These are phyloP conservation scores for Saturnispora galanensis DNA, from an alignment of 805 yeast species.

Conservation along the genomic window DNA sequence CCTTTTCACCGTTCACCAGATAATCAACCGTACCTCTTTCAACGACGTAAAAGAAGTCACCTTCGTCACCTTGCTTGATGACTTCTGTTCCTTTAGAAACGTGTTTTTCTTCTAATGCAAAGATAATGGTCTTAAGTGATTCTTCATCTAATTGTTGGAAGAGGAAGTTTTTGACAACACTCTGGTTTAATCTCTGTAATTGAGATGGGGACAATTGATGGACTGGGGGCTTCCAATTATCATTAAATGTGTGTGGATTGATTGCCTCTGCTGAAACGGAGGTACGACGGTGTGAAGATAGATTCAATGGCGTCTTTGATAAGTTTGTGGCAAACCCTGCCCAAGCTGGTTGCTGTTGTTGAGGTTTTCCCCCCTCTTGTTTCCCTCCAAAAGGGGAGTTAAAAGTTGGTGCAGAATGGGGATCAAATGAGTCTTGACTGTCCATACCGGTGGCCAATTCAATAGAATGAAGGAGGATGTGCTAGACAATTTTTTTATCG, in stretches of 20 bases:
- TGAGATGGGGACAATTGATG: constrained; percentile 56
- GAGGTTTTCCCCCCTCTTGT: not conserved
- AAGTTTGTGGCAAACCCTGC: constrained; percentile 6
- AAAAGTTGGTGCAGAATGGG: constrained; percentile 1
- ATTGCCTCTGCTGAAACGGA: constrained; percentile 86
- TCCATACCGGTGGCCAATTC: constrained; percentile 3
- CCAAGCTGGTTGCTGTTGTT: constrained; percentile 3
- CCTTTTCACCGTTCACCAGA: constrained; percentile 58
- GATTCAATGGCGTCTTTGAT: constrained; percentile 1
- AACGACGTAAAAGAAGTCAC: constrained; percentile 82
- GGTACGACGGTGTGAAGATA: constrained; percentile 39
- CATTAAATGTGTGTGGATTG: constrained; percentile 63
- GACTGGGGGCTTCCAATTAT: constrained; percentile 65
- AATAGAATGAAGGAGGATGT: not conserved
- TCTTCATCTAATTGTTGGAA: constrained; percentile 77
- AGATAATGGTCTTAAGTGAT: constrained; percentile 65
- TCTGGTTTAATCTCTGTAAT: constrained; percentile 53
- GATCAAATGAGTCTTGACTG: constrained; percentile 7
- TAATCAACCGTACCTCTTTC: constrained; percentile 81
- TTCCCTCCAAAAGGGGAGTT: constrained; percentile 5
- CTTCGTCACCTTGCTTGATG: constrained; percentile 88
- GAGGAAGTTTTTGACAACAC: constrained; percentile 73
- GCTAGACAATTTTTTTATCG: too few species aligned
- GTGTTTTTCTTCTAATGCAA: constrained; percentile 70
- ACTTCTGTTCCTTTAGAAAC: constrained; percentile 52